Conservation (phyloP, 345 rosid genomes). For the Chamaenerion angustifolium region DNA sequence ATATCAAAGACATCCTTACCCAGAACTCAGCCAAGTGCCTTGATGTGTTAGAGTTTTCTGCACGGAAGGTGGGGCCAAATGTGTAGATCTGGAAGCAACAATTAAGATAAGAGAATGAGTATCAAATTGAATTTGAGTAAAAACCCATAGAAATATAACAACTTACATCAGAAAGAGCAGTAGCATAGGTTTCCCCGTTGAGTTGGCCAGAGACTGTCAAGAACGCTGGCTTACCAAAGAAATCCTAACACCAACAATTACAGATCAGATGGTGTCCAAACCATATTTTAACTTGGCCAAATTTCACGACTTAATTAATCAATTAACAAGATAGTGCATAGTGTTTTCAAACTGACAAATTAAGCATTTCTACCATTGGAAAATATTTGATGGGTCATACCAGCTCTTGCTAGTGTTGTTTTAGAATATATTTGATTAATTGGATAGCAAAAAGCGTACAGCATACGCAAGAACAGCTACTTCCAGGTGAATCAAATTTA, state of each 20-base stretch:
- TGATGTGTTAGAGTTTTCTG: constrained; percentile 91
- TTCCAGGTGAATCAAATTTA: no score
- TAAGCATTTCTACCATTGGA: no score
- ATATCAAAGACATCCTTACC: constrained; percentile 28
- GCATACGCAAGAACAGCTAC: no score
- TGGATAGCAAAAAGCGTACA: no score
- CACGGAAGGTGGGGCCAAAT: constrained; percentile 97
- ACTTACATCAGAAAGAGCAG: constrained; percentile 88
- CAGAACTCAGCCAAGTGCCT: constrained; percentile 97
- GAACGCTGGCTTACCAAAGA: constrained; percentile 94
- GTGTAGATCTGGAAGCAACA: constrained; percentile 56
- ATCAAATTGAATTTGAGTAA: neutral
- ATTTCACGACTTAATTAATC: no score
- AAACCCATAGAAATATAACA: constrained; percentile 6
- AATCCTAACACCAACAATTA: constrained; percentile 37
- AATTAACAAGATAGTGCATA: no score
- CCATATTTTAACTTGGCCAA: no score
- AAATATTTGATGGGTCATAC: no score
- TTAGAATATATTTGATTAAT: no score
- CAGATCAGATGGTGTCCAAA: neutral
- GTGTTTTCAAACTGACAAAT: no score
- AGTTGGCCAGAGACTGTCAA: constrained; percentile 97
- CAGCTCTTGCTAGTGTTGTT: no score
- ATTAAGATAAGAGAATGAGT: neutral
- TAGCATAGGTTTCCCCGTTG: constrained; percentile 93